Conservation (phyloP, 192 early-diverging fungal species). For the Funneliformis mosseae region DNA sequence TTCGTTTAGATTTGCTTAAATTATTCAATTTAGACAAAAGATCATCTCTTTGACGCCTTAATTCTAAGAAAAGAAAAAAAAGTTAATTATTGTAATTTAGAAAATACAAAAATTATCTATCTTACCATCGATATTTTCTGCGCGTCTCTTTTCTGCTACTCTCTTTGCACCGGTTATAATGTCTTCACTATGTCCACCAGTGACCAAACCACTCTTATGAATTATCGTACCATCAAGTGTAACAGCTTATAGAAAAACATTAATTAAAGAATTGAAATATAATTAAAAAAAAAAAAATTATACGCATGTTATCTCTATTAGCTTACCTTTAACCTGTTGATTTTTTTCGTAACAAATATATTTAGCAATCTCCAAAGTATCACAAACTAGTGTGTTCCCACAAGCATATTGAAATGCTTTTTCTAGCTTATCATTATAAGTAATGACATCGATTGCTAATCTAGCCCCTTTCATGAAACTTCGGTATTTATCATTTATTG, state of each 20-base stretch:
- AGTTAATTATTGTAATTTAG: not conserved
- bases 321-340: slow-evolving; percentile 78
- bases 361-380: slow-evolving; percentile 81
- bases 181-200: slow-evolving; percentile 68
- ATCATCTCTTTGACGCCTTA: slow-evolving; percentile 70
- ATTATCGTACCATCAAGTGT: slow-evolving; percentile 93
- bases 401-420: slow-evolving; percentile 88
- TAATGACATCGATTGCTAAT: slow-evolving; percentile 92
- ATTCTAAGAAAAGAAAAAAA: slow-evolving; percentile 21
- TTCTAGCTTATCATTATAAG: slow-evolving; percentile 78
- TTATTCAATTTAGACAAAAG: slow-evolving; percentile 74
- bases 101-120: not conserved
- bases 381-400: slow-evolving; percentile 91
- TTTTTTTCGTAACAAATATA: slow-evolving; percentile 82
- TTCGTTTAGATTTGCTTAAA: slow-evolving; percentile 68
- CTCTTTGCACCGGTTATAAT: slow-evolving; percentile 52
- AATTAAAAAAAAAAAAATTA: no score
- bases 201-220: slow-evolving; percentile 96
- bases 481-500: slow-evolving; percentile 81
- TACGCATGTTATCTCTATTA: not conserved
- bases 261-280: not conserved
- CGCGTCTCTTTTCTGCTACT: slow-evolving; percentile 83
- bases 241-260: slow-evolving; percentile 69
- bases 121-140: slow-evolving; percentile 65
- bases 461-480: slow-evolving; percentile 78